Evolutionary conservation across 768 basidiomycete genomes (phyloP).

Genomic region (Kwoniella dendrophila): DNA sequence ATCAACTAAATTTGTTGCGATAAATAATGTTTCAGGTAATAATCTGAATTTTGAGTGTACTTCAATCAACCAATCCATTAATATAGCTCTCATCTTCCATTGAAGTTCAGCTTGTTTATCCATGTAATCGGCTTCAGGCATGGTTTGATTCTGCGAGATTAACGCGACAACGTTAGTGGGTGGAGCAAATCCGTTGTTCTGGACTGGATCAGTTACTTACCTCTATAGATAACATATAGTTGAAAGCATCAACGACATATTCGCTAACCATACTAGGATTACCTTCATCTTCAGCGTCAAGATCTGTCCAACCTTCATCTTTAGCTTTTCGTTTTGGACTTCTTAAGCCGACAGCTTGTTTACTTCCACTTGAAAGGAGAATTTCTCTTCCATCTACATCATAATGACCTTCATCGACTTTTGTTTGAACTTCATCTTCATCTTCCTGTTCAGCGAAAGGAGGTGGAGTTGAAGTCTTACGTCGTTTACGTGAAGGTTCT

Average conservation of each 20-base stretch:
- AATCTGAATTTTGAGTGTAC: conserved; percentile 84
- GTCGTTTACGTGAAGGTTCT: conserved; percentile 35
- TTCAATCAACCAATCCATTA: conserved; percentile 92
- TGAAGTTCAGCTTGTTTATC: conserved; percentile 73
- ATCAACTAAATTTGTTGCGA: conserved; percentile 79
- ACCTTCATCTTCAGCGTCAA: conserved; percentile 86
- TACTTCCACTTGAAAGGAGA: conserved; percentile 38
- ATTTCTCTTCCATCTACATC: conserved; percentile 59
- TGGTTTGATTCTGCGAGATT: conserved; percentile 66
- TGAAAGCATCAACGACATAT: conserved; percentile 90
- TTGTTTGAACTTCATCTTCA: conserved; percentile 64
- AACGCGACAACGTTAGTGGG: conserved; percentile 8
- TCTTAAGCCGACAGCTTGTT: conserved; percentile 24
- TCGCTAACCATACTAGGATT: conserved; percentile 97
- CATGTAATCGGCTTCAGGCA: conserved; percentile 87
- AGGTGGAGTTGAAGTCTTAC: conserved; percentile 44
- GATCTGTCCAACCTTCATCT: conserved; percentile 75
- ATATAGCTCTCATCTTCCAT: conserved; percentile 85
- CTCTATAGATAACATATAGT: conserved; percentile 84
- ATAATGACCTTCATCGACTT: conserved; percentile 63
- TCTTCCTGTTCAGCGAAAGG: conserved; percentile 17
- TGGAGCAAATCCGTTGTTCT: neutral
- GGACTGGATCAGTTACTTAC: conserved; percentile 58
- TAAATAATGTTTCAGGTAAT: conserved; percentile 86
- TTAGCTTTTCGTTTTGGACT: conserved; percentile 56